Conservation (phyloP, 257 asterid genomes). For the Solanum clarkiae region DNA sequence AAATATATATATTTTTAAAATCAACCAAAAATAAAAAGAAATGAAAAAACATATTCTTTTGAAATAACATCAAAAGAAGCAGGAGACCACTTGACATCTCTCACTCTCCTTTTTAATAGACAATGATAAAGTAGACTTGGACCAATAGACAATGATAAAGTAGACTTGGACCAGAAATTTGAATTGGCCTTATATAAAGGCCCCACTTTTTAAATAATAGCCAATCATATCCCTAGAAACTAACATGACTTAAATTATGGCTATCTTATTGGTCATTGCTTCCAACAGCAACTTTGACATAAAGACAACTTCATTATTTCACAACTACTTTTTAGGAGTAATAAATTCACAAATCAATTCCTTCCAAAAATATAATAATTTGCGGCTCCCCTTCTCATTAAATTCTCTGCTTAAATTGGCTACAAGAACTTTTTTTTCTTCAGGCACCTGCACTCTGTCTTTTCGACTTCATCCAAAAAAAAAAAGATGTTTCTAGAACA, state of each 20-base stretch:
- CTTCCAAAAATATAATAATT: neutral
- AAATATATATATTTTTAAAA: too few species aligned
- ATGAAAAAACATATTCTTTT: neutral
- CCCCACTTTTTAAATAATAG: neutral
- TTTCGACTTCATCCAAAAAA: neutral
- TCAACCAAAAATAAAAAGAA: too few species aligned
- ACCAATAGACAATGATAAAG: neutral
- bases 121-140: neutral
- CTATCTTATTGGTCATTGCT: neutral
- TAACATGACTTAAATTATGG: neutral
- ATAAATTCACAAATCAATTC: neutral
- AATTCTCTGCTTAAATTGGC: neutral
- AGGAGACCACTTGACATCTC: neutral
- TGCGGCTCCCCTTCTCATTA: neutral
- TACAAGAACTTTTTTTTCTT: neutral
- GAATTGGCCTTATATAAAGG: neutral
- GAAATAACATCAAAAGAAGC: neutral
- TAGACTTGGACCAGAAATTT: neutral
- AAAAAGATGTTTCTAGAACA: neutral
- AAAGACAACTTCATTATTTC: neutral
- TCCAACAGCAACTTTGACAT: neutral
- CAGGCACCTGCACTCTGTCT: neutral
- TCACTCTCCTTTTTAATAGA: neutral
- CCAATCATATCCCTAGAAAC: neutral
- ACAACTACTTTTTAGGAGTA: neutral